A percentile compares a stretch with the other conserved stretches of the same genome.
Conservation (phyloP, 495 filamentous ascomycete genomes). For the Lichina pygmaea region DNA sequence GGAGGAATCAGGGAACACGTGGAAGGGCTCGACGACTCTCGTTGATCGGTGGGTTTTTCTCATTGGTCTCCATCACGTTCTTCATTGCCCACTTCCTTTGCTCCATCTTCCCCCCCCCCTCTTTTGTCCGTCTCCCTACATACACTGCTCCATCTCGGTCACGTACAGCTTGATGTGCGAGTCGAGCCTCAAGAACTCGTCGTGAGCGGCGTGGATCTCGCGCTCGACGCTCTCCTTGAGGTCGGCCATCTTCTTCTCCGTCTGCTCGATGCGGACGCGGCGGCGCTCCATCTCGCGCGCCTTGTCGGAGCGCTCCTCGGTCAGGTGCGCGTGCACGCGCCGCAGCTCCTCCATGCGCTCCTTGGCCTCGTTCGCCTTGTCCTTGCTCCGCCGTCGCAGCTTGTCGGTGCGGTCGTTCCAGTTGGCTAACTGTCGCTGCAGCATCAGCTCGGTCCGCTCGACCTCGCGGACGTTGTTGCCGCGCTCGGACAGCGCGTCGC, state of each 20-base stretch:
- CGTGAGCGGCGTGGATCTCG: constrained; percentile 64
- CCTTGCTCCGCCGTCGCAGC: constrained; percentile 45
- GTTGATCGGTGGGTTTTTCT: too few species aligned
- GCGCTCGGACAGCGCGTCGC: constrained; percentile 64
- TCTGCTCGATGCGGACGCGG: constrained; percentile 82
- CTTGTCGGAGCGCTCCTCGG: constrained; percentile 63
- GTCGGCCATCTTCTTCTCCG: constrained; percentile 98
- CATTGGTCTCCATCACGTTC: too few species aligned
- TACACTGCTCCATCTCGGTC: constrained; percentile 88
- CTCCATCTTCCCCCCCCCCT: too few species aligned
- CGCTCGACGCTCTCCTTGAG: constrained; percentile 90
- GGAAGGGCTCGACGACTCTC: too few species aligned
- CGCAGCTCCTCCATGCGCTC: constrained; percentile 76
- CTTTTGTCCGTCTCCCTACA: constrained; percentile 13
- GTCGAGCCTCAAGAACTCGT: constrained; percentile 89
- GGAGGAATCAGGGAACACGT: too few species aligned
- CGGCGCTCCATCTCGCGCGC: constrained; percentile 73
- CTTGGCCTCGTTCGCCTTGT: constrained; percentile 55
- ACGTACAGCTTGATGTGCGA: constrained; percentile 93
- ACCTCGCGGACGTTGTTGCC: constrained; percentile 76
- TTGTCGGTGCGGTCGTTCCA: constrained; percentile 67
- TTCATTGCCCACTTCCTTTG: too few species aligned
- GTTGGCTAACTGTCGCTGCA: constrained; percentile 59
- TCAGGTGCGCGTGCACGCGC: constrained; percentile 49
- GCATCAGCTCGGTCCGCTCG: constrained; percentile 56